Percentiles rank a stretch among this genome's conserved stretches.
Conservation (phyloP, 164 flowering plant genomes). For the Protea cynaroides region DNA sequence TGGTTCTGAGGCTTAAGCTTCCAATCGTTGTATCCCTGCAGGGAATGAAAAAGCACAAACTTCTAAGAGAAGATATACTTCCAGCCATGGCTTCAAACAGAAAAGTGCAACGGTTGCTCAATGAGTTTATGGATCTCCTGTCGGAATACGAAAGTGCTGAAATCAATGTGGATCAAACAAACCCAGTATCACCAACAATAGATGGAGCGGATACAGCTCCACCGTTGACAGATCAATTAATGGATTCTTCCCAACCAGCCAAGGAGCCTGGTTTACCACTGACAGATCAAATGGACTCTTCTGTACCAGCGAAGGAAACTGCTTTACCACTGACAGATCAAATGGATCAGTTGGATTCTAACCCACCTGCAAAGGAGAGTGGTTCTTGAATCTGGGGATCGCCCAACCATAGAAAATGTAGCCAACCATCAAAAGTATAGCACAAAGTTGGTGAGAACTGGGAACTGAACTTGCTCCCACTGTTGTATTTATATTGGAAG, state of each 20-base stretch:
- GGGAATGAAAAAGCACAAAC: constrained; percentile 92
- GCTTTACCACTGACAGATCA: constrained; percentile 8
- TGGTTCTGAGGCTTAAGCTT: background rate
- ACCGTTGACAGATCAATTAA: constrained; percentile 14
- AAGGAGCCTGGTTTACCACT: constrained; percentile 8
- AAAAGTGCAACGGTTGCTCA: constrained; percentile 86
- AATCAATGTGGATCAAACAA: constrained; percentile 26
- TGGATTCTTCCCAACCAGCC: constrained; percentile 13
- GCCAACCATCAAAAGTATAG: background rate
- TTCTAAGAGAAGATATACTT: constrained; percentile 87
- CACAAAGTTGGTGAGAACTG: background rate
- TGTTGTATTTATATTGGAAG: background rate
- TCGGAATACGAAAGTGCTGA: constrained; percentile 69
- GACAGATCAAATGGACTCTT: constrained; percentile 7
- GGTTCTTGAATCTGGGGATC: background rate
- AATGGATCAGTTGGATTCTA: constrained; percentile 1
- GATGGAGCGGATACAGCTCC: background rate
- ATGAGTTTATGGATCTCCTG: constrained; percentile 89
- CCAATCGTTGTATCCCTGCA: constrained; percentile 21
- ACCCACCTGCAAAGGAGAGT: background rate
- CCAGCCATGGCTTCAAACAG: constrained; percentile 98
- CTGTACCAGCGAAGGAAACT: background rate
- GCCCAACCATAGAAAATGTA: no score
- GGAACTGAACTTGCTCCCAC: background rate
- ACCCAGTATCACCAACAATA: constrained; percentile 11